Conservation (phyloP, 768 basidiomycete genomes). For the Leccinum rimulosum region DNA sequence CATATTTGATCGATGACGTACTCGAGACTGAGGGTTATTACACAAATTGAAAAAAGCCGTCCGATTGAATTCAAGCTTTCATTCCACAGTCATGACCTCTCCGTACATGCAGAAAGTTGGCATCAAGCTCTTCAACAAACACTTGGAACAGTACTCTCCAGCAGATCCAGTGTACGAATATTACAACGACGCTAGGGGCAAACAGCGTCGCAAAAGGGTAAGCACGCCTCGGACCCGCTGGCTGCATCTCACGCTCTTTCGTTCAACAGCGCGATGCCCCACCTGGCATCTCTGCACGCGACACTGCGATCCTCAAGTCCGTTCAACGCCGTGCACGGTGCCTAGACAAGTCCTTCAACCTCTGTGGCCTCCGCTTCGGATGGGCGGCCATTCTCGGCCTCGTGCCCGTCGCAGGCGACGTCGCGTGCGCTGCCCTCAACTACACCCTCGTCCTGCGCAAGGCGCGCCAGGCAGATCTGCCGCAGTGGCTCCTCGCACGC, state of each 20-base stretch:
- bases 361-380: slow-evolving; percentile 83
- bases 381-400: slow-evolving; percentile 83
- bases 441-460: slow-evolving; percentile 78
- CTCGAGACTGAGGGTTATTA: neutral
- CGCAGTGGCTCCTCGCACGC: slow-evolving; percentile 59
- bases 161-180: slow-evolving; percentile 69
- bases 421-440: slow-evolving; percentile 60
- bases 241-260: neutral
- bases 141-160: slow-evolving; percentile 66
- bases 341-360: slow-evolving; percentile 81
- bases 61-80: neutral
- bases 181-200: slow-evolving; percentile 29
- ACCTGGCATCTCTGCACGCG: slow-evolving; percentile 72
- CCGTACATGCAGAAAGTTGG: slow-evolving; percentile 44
- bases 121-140: slow-evolving; percentile 57
- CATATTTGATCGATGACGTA: slow-evolving; percentile 11
- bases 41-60: neutral
- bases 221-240: slow-evolving; percentile 16
- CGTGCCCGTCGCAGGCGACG: slow-evolving; percentile 68
- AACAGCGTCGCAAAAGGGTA: slow-evolving; percentile 37
- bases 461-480: slow-evolving; percentile 69
- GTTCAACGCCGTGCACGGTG: slow-evolving; percentile 78
- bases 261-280: slow-evolving; percentile 63
- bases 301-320: slow-evolving; percentile 69
- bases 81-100: slow-evolving; percentile 16